Conservation (phyloP, 768 basidiomycete genomes). For the Mycena venus region DNA sequence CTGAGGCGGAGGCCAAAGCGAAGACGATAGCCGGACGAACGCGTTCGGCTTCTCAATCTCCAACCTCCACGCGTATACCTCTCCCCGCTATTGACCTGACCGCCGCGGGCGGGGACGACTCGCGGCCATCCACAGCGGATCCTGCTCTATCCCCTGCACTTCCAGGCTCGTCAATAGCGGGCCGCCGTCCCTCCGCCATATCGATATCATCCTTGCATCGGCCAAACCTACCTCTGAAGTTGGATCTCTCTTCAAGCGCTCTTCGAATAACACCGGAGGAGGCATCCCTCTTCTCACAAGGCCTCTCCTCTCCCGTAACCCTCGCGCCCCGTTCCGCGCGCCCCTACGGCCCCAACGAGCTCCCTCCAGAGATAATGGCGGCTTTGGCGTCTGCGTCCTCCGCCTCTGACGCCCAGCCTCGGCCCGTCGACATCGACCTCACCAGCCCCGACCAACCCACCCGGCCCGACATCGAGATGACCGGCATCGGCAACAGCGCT, state of each 20-base stretch:
- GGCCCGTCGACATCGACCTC: slow-evolving; percentile 71
- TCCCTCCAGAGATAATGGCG: slow-evolving; percentile 76
- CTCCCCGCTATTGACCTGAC: slow-evolving; percentile 27
- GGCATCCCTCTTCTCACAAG: slow-evolving; percentile 66
- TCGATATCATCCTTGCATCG: slow-evolving; percentile 86
- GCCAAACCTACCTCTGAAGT: slow-evolving; percentile 76
- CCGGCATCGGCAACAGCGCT: slow-evolving; percentile 69
- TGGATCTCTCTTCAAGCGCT: slow-evolving; percentile 82
- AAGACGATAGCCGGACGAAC: slow-evolving; percentile 36
- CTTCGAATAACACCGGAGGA: slow-evolving; percentile 78
- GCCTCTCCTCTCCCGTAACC: slow-evolving; percentile 83
- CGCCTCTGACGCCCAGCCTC: slow-evolving; percentile 40
- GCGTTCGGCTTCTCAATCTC: slow-evolving; percentile 41
- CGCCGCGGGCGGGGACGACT: slow-evolving; percentile 35
- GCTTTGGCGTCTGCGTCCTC: slow-evolving; percentile 64
- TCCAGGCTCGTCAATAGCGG: slow-evolving; percentile 42
- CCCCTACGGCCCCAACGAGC: slow-evolving; percentile 64
- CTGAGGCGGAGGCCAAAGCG: slow-evolving; percentile 47
- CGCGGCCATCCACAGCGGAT: slow-evolving; percentile 47
- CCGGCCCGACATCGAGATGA: slow-evolving; percentile 45
- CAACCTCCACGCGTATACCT: slow-evolving; percentile 37
- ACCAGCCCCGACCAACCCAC: slow-evolving; percentile 55
- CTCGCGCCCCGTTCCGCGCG: slow-evolving; percentile 86
- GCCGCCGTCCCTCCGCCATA: slow-evolving; percentile 80
- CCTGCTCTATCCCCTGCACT: slow-evolving; percentile 47